Evolutionary conservation across 2,329 filamentous ascomycete species (phyloP).

Genomic region (Huntiella moniliformis): DNA sequence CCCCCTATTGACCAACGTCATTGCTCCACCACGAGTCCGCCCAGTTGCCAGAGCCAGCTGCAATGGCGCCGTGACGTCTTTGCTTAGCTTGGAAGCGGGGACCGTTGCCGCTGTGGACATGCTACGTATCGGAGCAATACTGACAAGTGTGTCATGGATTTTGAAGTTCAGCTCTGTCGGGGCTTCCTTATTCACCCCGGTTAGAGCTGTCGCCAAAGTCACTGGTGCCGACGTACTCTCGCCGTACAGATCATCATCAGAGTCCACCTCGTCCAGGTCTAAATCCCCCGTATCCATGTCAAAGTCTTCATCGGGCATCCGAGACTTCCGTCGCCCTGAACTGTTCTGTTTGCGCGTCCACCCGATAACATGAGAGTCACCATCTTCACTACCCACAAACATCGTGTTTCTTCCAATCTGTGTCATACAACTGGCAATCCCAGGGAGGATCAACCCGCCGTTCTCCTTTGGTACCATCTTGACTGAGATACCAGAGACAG

Average conservation of each 20-base stretch:
- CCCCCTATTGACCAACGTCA: constrained; percentile 61
- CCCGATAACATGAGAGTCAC: constrained; percentile 63
- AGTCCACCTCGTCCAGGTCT: constrained; percentile 36
- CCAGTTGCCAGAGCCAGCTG: constrained; percentile 45
- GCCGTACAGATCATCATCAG: constrained; percentile 42
- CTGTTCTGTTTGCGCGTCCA: constrained; percentile 53
- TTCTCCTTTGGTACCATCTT: constrained; percentile 42
- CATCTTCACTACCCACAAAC: constrained; percentile 72
- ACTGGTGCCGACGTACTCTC: constrained; percentile 17
- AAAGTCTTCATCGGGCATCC: constrained; percentile 34
- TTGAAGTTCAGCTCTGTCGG: constrained; percentile 46
- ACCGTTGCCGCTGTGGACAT: constrained; percentile 45
- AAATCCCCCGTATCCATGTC: constrained; percentile 26
- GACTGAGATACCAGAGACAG: constrained; percentile 71
- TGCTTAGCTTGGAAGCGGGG: constrained; percentile 30
- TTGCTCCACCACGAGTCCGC: constrained; percentile 42
- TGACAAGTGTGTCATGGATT: constrained; percentile 57
- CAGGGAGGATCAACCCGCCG: constrained; percentile 43
- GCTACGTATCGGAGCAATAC: constrained; percentile 61
- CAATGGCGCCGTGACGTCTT: constrained; percentile 17
- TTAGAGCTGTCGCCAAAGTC: constrained; percentile 12
- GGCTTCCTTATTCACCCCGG: constrained; percentile 15
- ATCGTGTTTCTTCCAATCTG: constrained; percentile 48
- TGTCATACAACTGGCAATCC: constrained; percentile 48
- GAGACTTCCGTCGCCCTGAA: constrained; percentile 41